phyloP scores from a whole-genome alignment of 2,329 filamentous ascomycete genomes.

The Emmonsiellopsis sp. region DNA sequence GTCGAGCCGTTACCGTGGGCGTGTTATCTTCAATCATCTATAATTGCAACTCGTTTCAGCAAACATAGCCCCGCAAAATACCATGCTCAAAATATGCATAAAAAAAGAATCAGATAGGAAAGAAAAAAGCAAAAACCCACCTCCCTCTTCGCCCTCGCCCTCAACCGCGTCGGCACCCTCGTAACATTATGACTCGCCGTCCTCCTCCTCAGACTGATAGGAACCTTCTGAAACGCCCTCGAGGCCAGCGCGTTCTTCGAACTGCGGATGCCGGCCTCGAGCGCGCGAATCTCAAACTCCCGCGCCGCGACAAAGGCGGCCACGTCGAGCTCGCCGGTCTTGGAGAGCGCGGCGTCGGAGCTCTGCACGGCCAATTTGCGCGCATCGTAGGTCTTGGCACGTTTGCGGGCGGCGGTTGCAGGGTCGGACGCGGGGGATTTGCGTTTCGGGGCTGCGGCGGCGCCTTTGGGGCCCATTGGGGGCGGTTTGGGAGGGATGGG shows the following conservation, averaged over 20 bases:
- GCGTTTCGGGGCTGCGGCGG: conserved; percentile 21
- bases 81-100: neutral
- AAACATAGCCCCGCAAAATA: neutral
- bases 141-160: conserved; percentile 57
- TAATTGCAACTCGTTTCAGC: neutral
- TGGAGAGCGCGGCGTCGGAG: conserved; percentile 40
- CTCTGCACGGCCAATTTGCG: conserved; percentile 36
- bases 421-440: conserved; percentile 16
- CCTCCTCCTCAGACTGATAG: conserved; percentile 69
- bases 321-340: conserved; percentile 71
- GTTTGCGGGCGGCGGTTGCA: conserved; percentile 26
- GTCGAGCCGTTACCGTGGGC: conserved; percentile 58
- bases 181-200: conserved; percentile 95
- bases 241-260: conserved; percentile 56
- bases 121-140: conserved; percentile 20
- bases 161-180: conserved; percentile 69
- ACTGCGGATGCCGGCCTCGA: conserved; percentile 71
- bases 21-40: conserved; percentile 90
- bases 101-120: neutral
- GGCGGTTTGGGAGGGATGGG: conserved; percentile 21
- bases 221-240: conserved; percentile 85
- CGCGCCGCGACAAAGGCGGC: conserved; percentile 74
- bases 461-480: conserved; percentile 20
- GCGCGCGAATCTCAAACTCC: conserved; percentile 77
- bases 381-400: conserved; percentile 34